A percentile compares a stretch with the other conserved stretches of the same genome.
These are phyloP conservation scores for Rhizophora apiculata DNA, from an alignment of 345 rosid species.

Conservation along the genomic window DNA sequence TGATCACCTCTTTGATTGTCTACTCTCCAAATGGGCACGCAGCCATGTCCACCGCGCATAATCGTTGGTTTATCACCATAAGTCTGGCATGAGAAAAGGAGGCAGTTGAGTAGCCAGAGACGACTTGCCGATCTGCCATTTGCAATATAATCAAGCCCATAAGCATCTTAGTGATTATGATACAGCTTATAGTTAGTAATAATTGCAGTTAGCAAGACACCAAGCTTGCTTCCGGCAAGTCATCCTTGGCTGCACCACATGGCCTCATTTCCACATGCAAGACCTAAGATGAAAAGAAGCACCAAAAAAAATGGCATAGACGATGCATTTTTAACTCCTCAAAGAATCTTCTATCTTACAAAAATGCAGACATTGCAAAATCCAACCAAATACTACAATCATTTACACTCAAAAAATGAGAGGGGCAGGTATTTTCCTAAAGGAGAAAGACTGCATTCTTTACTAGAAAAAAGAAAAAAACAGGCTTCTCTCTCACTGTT, in stretches of 20 bases:
- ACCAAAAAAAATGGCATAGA: neutral
- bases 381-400: slow-evolving; percentile 8
- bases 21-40: no score
- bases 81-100: slow-evolving; percentile 59
- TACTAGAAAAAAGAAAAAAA: neutral
- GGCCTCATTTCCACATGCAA: slow-evolving; percentile 54
- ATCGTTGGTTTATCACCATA: slow-evolving; percentile 28
- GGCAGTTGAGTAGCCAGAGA: slow-evolving; percentile 52
- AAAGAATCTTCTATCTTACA: no score
- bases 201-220: neutral
- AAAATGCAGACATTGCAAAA: slow-evolving; percentile 3
- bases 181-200: neutral
- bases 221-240: slow-evolving; percentile 54
- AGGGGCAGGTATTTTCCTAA: slow-evolving; percentile 23
- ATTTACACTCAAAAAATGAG: neutral
- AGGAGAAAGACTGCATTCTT: slow-evolving; percentile 27
- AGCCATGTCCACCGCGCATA: no score
- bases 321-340: no score
- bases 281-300: slow-evolving; percentile 42
- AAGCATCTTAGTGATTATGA: neutral
- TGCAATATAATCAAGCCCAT: neutral
- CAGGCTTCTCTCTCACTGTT: neutral
- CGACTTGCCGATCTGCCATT: slow-evolving; percentile 45
- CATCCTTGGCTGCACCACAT: slow-evolving; percentile 74
- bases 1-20: no score